Evolutionary conservation across 306 rosid species (phyloP), one percentile per base, ranked within the genome.

Genomic region (Vachellia pachyceras): DNA sequence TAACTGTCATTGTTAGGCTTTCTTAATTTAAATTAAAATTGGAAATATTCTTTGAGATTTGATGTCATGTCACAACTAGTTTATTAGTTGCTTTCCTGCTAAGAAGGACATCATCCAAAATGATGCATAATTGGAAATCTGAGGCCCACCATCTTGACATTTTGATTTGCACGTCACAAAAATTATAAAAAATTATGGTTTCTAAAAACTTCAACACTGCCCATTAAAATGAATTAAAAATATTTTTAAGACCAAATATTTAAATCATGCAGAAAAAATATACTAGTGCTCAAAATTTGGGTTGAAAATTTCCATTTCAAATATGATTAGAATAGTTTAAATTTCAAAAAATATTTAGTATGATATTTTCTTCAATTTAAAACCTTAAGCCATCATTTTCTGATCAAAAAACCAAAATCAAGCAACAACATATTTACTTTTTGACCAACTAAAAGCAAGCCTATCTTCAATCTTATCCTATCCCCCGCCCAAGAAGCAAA

Each of bases 381-480:
- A 58, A 10, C 13, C 13, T 23, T 58, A 58, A 58, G 9, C 13
- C 36, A 58, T 58, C 63, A 20, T n/a, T 55, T 55, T n/a, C 25
- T 55, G 13, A 55, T 20, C 49, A 67, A 39, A 37, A 39, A 73
- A 77, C 68, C 76, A 61, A 68, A 55, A 69, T 76, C 86, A 79
- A 72, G 80, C 4, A 47, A 47, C 50, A 72, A 33, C 75, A 45
- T 29, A 29, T 77, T 64, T 76, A 41, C 89, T 76, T 86, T 86
- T 83, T 83, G 86, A 86, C 86, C 70, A 80, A 76, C 1, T 29
- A 20, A 75, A 80, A 80, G 75, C 83, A 80, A 73, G 70, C 76
- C 35, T 83, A 86, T 83, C 63, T 55, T 55, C 20, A 20, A 55
- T 55, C 89, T 82, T 83, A 80, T 86, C 86, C 72, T 78, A 82